Percentiles rank a stretch among this genome's conserved stretches.
Conservation (phyloP, 176 grass and related monocot species). For the Themeda triandra region DNA sequence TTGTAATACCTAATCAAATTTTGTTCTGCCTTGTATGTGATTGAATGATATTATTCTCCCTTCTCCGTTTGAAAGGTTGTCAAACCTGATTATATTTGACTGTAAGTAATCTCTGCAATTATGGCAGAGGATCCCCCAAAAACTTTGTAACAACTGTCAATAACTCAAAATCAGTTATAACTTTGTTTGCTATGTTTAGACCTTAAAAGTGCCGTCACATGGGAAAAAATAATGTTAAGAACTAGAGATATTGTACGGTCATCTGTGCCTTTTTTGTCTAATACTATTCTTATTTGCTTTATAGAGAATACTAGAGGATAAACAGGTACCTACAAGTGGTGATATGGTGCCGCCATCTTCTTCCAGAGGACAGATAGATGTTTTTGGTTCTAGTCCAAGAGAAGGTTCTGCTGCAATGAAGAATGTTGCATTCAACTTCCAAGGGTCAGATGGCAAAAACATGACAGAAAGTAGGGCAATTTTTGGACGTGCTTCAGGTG, state of each 20-base stretch:
- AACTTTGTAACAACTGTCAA: not conserved
- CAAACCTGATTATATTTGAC: not conserved
- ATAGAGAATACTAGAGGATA: slow-evolving; percentile 32
- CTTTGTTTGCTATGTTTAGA: slow-evolving; percentile 14
- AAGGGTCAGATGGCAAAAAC: slow-evolving; percentile 27
- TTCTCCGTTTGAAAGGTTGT: slow-evolving; percentile 14
- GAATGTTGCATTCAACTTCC: slow-evolving; percentile 16
- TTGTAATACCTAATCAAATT: slow-evolving; percentile 4
- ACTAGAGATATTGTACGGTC: not conserved
- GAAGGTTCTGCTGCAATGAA: not conserved
- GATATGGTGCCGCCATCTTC: slow-evolving; percentile 28
- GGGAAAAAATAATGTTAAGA: not conserved
- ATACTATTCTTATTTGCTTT: slow-evolving; percentile 18
- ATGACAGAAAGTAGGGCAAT: slow-evolving; percentile 20
- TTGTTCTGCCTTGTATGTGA: not conserved
- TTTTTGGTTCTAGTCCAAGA: slow-evolving; percentile 14
- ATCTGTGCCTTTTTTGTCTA: slow-evolving; percentile 10
- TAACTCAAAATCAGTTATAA: slow-evolving; percentile 17
- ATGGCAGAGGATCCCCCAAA: slow-evolving; percentile 1
- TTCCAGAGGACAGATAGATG: slow-evolving; percentile 9
- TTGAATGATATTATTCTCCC: not conserved
- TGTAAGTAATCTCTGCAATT: slow-evolving; percentile 1
- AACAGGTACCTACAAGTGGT: not conserved
- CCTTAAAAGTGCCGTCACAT: not conserved
- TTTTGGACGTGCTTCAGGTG: slow-evolving; percentile 1